Evolutionary conservation across 2,329 filamentous ascomycete species (phyloP).

Genomic region (Aspergillus brunneoviolaceus): DNA sequence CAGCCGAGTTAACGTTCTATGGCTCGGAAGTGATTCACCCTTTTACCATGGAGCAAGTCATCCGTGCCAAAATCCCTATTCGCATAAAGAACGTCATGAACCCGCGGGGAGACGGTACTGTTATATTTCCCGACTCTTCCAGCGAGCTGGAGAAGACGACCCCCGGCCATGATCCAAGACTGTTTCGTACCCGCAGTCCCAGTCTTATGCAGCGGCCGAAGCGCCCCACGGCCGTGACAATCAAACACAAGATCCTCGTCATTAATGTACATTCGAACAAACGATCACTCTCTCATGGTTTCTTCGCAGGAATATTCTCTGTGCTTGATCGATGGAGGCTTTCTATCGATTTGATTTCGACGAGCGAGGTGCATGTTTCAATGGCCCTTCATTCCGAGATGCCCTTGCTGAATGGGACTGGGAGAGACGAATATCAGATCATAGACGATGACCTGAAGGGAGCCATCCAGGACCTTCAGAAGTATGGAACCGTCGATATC

Average conservation of each 20-base stretch:
- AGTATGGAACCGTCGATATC: slow-evolving; percentile 87
- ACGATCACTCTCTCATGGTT: slow-evolving; percentile 91
- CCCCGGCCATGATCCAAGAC: slow-evolving; percentile 58
- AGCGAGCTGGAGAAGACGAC: slow-evolving; percentile 51
- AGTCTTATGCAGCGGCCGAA: slow-evolving; percentile 61
- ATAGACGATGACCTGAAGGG: slow-evolving; percentile 62
- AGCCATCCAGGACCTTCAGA: slow-evolving; percentile 69
- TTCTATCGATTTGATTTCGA: slow-evolving; percentile 94
- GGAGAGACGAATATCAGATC: slow-evolving; percentile 53
- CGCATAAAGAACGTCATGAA: slow-evolving; percentile 71
- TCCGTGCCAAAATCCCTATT: slow-evolving; percentile 64
- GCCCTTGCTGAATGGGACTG: slow-evolving; percentile 51
- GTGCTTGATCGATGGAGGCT: slow-evolving; percentile 84
- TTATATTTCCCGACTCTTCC: slow-evolving; percentile 71
- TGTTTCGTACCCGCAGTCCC: slow-evolving; percentile 49
- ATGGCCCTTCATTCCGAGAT: slow-evolving; percentile 88
- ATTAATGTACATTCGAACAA: slow-evolving; percentile 99
- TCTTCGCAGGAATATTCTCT: slow-evolving; percentile 90
- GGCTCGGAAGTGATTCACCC: slow-evolving; percentile 97
- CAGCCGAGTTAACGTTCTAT: slow-evolving; percentile 92
- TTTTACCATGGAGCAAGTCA: slow-evolving; percentile 94
- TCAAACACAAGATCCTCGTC: slow-evolving; percentile 94
- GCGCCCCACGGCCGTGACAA: slow-evolving; percentile 85
- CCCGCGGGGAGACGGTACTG: slow-evolving; percentile 60
- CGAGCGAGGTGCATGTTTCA: slow-evolving; percentile 93